A percentile compares a stretch with the other conserved stretches of the same genome.
These are phyloP conservation scores for Dothistroma septosporum DNA, from an alignment of 2,329 filamentous ascomycete species.

Conservation along the genomic window DNA sequence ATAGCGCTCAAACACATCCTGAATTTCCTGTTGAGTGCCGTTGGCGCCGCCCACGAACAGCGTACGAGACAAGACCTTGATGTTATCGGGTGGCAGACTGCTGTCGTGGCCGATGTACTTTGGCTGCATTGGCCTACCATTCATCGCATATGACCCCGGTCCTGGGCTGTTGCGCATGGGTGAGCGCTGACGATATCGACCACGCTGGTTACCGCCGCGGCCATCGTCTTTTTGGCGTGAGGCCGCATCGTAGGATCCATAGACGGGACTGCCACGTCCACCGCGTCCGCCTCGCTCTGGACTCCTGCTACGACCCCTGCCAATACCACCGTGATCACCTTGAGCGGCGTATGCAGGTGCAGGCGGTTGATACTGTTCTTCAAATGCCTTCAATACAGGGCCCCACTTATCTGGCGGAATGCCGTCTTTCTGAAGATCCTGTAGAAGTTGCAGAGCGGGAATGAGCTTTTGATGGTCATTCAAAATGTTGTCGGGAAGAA, in stretches of 20 bases:
- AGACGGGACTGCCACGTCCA: slow-evolving; percentile 61
- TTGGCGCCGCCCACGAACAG: slow-evolving; percentile 94
- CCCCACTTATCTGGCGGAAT: slow-evolving; percentile 73
- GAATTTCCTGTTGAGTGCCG: slow-evolving; percentile 72
- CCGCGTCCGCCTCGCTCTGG: slow-evolving; percentile 61
- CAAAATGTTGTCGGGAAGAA: slow-evolving; percentile 37
- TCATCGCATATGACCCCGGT: slow-evolving; percentile 48
- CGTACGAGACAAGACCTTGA: slow-evolving; percentile 91
- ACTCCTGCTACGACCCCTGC: slow-evolving; percentile 60
- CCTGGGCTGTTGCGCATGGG: slow-evolving; percentile 63
- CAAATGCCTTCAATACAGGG: slow-evolving; percentile 51
- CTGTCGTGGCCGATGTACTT: slow-evolving; percentile 82
- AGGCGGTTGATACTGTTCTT: slow-evolving; percentile 30
- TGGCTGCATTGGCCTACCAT: slow-evolving; percentile 44
- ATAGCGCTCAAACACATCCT: slow-evolving; percentile 72
- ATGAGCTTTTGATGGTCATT: slow-evolving; percentile 51
- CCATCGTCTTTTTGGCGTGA: slow-evolving; percentile 21
- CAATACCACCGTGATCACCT: slow-evolving; percentile 52
- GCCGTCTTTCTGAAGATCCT: slow-evolving; percentile 70
- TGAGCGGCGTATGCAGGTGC: slow-evolving; percentile 19
- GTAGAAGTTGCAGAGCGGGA: slow-evolving; percentile 69
- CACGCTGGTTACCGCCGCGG: slow-evolving; percentile 47
- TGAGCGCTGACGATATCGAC: slow-evolving; percentile 82
- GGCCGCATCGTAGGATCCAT: slow-evolving; percentile 63
- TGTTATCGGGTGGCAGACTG: slow-evolving; percentile 67